Evolutionary conservation across 2,329 filamentous ascomycete genomes (phyloP).

Genomic region (Neodidymelliopsis sp.): DNA sequence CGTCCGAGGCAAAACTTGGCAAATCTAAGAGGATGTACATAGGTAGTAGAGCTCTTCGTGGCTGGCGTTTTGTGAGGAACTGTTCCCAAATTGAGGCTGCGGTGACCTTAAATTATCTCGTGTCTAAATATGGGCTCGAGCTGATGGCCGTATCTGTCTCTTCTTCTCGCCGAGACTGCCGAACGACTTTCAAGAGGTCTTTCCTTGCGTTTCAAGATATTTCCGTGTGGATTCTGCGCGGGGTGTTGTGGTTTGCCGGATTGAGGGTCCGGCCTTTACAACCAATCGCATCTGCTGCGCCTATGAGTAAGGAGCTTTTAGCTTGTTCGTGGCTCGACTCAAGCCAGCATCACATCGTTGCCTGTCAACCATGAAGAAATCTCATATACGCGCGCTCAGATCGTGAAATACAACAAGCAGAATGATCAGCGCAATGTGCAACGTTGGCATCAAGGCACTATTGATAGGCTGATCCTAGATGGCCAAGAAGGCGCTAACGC

Average conservation of each 20-base stretch:
- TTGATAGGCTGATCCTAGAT: conserved; percentile 10
- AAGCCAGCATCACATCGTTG: too few relatives aligned
- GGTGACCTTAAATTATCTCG: too few relatives aligned
- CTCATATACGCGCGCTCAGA: too few relatives aligned
- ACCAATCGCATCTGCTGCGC: conserved; percentile 4
- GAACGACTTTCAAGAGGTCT: background rate
- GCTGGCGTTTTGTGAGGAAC: conserved; percentile 2
- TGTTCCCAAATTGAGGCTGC: conserved; percentile 7
- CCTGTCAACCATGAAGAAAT: too few relatives aligned
- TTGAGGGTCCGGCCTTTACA: background rate
- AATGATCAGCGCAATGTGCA: background rate
- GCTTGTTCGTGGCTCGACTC: background rate
- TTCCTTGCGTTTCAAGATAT: conserved; percentile 9
- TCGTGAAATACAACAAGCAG: background rate
- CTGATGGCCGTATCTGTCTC: background rate
- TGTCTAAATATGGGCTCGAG: conserved; percentile 3
- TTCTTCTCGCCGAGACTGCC: background rate
- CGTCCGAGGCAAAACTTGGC: too few relatives aligned
- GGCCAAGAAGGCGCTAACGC: conserved; percentile 29
- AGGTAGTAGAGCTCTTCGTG: background rate
- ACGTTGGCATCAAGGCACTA: background rate
- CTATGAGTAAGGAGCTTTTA: background rate
- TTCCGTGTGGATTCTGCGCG: conserved; percentile 5
- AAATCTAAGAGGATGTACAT: too few relatives aligned
- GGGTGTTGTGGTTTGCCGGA: conserved; percentile 9